Conservation (phyloP, 495 filamentous ascomycete species). For the Hypoxylon cercidicola region DNA sequence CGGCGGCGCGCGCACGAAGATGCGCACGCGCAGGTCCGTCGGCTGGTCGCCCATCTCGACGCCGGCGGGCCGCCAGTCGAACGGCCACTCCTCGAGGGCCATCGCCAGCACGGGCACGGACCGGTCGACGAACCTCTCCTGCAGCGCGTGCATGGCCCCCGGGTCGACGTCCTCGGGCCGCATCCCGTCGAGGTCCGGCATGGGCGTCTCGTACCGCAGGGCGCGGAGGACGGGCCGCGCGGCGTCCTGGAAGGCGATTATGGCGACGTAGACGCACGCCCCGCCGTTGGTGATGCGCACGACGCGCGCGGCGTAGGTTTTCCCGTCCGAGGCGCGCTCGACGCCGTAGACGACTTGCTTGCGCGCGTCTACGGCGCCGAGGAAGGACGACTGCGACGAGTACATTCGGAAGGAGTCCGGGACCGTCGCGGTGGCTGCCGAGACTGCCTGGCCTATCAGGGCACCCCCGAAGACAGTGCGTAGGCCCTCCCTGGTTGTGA, state of each 20-base stretch:
- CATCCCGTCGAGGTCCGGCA: not conserved
- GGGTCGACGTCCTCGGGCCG: not conserved
- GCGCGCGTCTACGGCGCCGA: not conserved
- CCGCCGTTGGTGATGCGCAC: not conserved
- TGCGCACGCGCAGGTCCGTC: not conserved
- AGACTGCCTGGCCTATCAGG: too few species aligned
- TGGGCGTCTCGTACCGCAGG: not conserved
- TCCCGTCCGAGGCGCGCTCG: not conserved
- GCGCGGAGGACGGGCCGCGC: not conserved
- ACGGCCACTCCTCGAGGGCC: not conserved
- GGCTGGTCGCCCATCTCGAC: not conserved
- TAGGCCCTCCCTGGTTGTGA: too few species aligned
- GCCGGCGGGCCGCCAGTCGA: conserved; percentile 3
- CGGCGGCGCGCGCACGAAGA: not conserved
- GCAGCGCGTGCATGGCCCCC: not conserved
- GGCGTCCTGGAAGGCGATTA: not conserved
- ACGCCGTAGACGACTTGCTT: not conserved
- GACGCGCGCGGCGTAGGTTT: not conserved
- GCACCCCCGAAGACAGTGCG: too few species aligned
- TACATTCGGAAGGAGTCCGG: not conserved
- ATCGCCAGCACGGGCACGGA: not conserved
- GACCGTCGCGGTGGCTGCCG: not conserved
- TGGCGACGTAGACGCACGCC: not conserved
- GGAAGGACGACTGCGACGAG: not conserved
- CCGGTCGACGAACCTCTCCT: not conserved